Evolutionary conservation across 768 basidiomycete species (phyloP), one percentile per base, ranked within the genome.

Genomic region (Serendipita sp.): DNA sequence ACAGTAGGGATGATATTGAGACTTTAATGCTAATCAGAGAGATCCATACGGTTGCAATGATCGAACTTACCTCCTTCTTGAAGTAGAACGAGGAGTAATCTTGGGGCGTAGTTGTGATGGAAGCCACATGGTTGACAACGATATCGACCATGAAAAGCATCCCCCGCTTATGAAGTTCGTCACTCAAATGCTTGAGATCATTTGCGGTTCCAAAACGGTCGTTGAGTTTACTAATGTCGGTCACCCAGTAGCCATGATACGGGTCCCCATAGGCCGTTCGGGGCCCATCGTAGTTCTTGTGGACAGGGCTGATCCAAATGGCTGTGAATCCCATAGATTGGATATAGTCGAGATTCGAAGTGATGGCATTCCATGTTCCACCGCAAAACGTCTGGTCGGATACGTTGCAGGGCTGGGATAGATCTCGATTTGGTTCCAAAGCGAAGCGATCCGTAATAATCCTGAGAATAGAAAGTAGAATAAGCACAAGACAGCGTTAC

Each of bases 111-210:
- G 52, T 54, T 2, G 82, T 80, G 2, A 83, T 81, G 1, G 85
- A 76, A 79, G 90, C 91, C 60, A 94, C 89, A 73, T 92, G 88
- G 73, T 93, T 93, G 38, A 88, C 83, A 44, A 93, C 87, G 36
- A 88, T 74, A 70, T 92, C 90, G 56, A 91, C 83, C 88, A 91
- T 91, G 67, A 92, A 76, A 72, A 67, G 83, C 91, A 92, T 92
- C 64, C 80, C 81, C 41, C 87, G 81, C 10, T 76, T 73, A 73
- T 92, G 90, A 4, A 91, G 70, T 63, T 84, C 88, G 23, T 73
- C 71, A 15, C 81, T 81, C 60, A 91, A 81, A 8, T 78, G 77
- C 68, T 84, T 85, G 62, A 91, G 78, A 70, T 91, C 90, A 65
- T 83, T 80, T 0, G 83, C 75, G 1, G 85, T 82, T 30, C 90